phyloP scores from a whole-genome alignment of 441 rosid species.

The Dalechampia spathulata region DNA sequence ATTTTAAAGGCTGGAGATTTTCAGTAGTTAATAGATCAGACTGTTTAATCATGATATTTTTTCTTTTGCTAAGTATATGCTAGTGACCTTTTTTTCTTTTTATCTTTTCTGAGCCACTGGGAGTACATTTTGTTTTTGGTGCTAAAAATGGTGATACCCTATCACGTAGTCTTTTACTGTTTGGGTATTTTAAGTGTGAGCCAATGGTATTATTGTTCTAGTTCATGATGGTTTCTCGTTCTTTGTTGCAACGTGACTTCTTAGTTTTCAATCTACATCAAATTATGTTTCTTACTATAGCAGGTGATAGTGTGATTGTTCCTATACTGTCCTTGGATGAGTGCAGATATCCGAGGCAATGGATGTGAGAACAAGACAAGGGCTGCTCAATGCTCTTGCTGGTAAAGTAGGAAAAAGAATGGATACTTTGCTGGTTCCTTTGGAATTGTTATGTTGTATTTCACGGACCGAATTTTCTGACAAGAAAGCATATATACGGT shows the following conservation, averaged over 20 bases:
- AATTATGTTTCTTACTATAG: background rate
- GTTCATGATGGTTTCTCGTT: background rate
- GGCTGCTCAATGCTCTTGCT: constrained; percentile 79
- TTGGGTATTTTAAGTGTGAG: background rate
- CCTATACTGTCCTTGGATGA: background rate
- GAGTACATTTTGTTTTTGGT: background rate
- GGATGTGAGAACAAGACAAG: constrained; percentile 96
- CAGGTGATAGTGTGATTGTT: background rate
- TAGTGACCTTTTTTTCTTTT: background rate
- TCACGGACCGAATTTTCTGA: constrained; percentile 97
- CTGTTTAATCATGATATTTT: background rate
- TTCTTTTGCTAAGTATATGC: background rate
- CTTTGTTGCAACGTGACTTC: background rate
- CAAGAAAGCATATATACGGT: constrained; percentile 88
- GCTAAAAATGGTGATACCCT: constrained; percentile 3
- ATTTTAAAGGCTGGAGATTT: background rate
- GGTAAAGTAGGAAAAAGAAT: constrained; percentile 96
- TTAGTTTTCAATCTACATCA: background rate
- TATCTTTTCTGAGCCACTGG: background rate
- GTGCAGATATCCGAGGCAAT: constrained; percentile 88
- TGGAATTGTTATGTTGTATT: constrained; percentile 83
- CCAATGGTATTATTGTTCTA: background rate
- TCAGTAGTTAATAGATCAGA: background rate
- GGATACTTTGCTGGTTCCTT: constrained; percentile 80
- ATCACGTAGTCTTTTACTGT: background rate